phyloP scores from a whole-genome alignment of 1,139 yeast genomes.

The Taphrina pruni region DNA sequence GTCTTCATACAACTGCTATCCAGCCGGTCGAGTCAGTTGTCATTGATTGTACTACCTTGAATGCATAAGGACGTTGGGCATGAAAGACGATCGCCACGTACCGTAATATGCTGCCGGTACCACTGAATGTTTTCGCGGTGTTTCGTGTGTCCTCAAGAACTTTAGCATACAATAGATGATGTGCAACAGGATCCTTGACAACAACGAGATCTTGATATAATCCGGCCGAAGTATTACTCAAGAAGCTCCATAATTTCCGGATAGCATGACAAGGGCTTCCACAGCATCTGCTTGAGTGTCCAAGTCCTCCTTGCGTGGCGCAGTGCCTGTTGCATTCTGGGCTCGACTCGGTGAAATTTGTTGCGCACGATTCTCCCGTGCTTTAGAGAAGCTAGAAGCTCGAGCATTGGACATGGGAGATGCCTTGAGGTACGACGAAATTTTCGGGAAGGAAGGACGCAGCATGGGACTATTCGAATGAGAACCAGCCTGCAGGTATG shows the following conservation, averaged over 20 bases:
- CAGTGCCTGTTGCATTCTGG: background rate
- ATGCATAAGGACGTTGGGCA: too few species aligned
- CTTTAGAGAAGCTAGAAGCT: conserved; percentile 11
- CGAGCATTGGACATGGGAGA: conserved; percentile 31
- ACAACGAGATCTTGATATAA: too few species aligned
- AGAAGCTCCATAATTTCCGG: conserved; percentile 10
- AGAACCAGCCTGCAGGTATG: background rate
- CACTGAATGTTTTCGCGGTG: too few species aligned
- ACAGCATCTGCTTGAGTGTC: conserved; percentile 32
- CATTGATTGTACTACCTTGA: too few species aligned
- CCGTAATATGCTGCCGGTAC: too few species aligned
- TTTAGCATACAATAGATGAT: too few species aligned
- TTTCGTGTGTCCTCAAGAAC: too few species aligned
- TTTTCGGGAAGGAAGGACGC: conserved; percentile 34
- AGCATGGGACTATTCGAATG: background rate
- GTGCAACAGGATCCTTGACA: too few species aligned
- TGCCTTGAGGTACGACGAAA: conserved; percentile 19
- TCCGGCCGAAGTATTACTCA: background rate
- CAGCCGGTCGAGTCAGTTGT: too few species aligned
- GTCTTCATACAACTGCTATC: background rate
- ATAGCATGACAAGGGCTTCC: conserved; percentile 35
- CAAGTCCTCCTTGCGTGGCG: background rate
- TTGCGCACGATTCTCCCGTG: conserved; percentile 9
- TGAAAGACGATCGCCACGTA: too few species aligned
- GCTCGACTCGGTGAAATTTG: conserved; percentile 14